A percentile compares a stretch with the other conserved stretches of the same genome.
Conservation (phyloP, 2,329 filamentous ascomycete genomes). For the Penicillium sp. region DNA sequence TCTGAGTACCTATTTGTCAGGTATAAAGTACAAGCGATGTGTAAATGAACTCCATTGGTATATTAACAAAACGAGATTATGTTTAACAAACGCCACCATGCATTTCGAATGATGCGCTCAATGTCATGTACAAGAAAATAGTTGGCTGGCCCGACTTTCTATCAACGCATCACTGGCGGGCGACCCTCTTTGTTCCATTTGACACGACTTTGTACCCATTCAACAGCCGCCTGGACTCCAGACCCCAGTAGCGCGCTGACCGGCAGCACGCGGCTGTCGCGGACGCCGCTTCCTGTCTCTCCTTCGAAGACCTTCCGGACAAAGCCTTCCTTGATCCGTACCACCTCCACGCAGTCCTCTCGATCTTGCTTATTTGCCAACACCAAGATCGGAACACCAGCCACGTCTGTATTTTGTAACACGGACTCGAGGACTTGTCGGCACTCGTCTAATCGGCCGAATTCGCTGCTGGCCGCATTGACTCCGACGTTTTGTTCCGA, state of each 20-base stretch:
- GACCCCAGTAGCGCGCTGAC: conserved; percentile 78
- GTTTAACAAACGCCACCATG: conserved; percentile 22
- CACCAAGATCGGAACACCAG: conserved; percentile 86
- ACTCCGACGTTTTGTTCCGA: conserved; percentile 37
- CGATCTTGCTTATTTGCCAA: conserved; percentile 97
- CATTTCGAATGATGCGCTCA: conserved; percentile 10
- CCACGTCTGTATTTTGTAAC: conserved; percentile 78
- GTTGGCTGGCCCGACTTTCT: background rate
- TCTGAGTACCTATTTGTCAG: too few species aligned
- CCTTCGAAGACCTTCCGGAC: conserved; percentile 95
- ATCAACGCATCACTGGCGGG: conserved; percentile 85
- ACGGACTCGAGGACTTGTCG: conserved; percentile 85
- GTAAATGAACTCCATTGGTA: conserved; percentile 14
- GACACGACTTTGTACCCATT: conserved; percentile 87
- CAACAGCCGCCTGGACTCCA: conserved; percentile 91
- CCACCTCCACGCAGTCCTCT: conserved; percentile 96
- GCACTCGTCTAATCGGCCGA: conserved; percentile 74
- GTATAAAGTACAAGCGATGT: too few species aligned
- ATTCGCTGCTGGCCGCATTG: conserved; percentile 35
- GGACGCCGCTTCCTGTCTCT: conserved; percentile 77
- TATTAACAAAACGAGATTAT: conserved; percentile 13
- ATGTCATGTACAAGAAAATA: conserved; percentile 5
- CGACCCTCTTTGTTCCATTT: conserved; percentile 95
- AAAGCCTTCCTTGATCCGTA: conserved; percentile 92
- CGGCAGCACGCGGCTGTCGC: conserved; percentile 86